These are phyloP conservation scores for Tagetes patula DNA, from an alignment of 129 eudicot genomes.

Conservation along the genomic window DNA sequence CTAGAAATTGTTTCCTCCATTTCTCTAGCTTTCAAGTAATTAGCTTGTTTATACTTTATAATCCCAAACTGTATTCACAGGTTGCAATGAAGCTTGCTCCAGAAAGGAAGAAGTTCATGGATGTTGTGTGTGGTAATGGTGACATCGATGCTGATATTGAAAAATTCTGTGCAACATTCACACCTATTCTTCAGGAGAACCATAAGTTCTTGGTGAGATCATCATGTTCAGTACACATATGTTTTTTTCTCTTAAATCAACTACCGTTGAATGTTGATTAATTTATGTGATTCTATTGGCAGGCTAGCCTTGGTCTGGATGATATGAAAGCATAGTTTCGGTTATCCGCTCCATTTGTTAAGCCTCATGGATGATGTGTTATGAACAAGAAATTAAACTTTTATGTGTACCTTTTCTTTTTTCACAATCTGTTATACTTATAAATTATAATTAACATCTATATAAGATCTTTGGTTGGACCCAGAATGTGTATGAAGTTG, in stretches of 20 bases:
- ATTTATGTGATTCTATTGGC: slow-evolving; percentile 36
- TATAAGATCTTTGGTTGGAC: slow-evolving; percentile 26
- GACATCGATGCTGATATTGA: slow-evolving; percentile 59
- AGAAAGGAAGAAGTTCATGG: slow-evolving; percentile 93
- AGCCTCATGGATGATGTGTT: slow-evolving; percentile 19
- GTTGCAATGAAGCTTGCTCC: slow-evolving; percentile 94
- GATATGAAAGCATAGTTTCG: slow-evolving; percentile 54
- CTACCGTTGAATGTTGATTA: not conserved
- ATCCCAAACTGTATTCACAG: slow-evolving; percentile 30
- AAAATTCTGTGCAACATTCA: slow-evolving; percentile 57
- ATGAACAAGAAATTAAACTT: slow-evolving; percentile 16
- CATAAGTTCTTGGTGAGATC: slow-evolving; percentile 80
- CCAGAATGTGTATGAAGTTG: slow-evolving; percentile 17
- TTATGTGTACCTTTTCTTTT: slow-evolving; percentile 15
- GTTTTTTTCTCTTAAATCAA: not conserved
- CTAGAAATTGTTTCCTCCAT: slow-evolving; percentile 1
- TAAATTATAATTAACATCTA: slow-evolving; percentile 29
- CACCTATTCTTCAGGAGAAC: slow-evolving; percentile 64
- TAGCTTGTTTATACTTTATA: slow-evolving; percentile 10
- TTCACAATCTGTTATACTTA: slow-evolving; percentile 19
- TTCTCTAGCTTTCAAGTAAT: not conserved
- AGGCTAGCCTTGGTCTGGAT: slow-evolving; percentile 81
- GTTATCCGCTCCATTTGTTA: not conserved
- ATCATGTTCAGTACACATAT: not conserved
- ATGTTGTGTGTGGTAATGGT: slow-evolving; percentile 60